These are phyloP conservation scores for Cercospora zeina DNA, from an alignment of 2,329 filamentous ascomycete genomes.

Conservation along the genomic window DNA sequence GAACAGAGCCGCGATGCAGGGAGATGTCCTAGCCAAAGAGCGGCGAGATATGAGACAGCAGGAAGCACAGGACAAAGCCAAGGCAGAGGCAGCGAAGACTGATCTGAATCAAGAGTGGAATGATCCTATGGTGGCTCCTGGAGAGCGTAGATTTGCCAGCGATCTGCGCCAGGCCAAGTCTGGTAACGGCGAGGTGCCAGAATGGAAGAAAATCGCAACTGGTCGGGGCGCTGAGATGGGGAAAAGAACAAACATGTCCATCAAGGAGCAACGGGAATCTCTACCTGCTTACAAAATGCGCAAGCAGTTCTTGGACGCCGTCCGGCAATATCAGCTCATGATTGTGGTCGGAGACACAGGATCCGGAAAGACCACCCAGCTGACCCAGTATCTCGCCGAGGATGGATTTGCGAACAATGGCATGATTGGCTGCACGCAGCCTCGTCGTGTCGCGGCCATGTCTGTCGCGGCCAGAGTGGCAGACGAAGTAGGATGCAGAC, in stretches of 20 bases:
- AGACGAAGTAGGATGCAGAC: constrained; percentile 87
- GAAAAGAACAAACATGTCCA: constrained; percentile 84
- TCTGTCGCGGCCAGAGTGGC: constrained; percentile 95
- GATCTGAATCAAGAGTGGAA: constrained; percentile 92
- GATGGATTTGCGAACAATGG: constrained; percentile 83
- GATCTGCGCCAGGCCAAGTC: constrained; percentile 73
- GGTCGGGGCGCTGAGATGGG: constrained; percentile 74
- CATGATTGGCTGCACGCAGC: constrained; percentile 94
- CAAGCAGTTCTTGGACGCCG: constrained; percentile 80
- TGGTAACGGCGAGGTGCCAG: constrained; percentile 69
- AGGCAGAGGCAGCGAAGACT: constrained; percentile 72
- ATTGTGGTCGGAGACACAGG: constrained; percentile 98
- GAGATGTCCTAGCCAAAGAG: constrained; percentile 84
- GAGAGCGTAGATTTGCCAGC: constrained; percentile 83
- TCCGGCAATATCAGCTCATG: constrained; percentile 82
- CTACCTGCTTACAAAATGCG: constrained; percentile 89
- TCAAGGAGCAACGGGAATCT: constrained; percentile 89
- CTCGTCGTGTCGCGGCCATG: constrained; percentile 94
- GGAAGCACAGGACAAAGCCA: constrained; percentile 75
- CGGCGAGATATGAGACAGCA: constrained; percentile 84
- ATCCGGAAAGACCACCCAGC: constrained; percentile 93
- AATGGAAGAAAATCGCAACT: constrained; percentile 81
- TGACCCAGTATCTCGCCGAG: constrained; percentile 94
- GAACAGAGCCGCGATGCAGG: constrained; percentile 93
- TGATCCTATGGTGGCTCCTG: constrained; percentile 87